Evolutionary conservation across 2,329 filamentous ascomycete genomes (phyloP).

Genomic region (Fusarium verticillioides): DNA sequence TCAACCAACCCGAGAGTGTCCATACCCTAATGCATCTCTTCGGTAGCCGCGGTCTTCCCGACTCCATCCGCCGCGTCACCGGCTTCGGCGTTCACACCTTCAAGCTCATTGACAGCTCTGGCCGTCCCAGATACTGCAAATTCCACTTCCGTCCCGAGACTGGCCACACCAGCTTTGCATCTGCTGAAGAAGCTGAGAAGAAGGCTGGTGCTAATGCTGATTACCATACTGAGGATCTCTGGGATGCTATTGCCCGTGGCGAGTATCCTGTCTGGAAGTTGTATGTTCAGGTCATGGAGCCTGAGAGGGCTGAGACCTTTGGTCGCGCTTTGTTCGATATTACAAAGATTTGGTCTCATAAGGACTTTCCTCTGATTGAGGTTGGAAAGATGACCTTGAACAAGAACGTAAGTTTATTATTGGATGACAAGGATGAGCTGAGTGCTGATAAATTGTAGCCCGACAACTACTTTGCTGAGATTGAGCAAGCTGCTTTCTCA

Average conservation of each 20-base stretch:
- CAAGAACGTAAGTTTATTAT: constrained; percentile 32
- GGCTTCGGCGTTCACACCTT: constrained; percentile 25
- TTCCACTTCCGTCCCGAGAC: constrained; percentile 23
- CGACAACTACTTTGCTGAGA: constrained; percentile 11
- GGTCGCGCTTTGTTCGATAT: constrained; percentile 65
- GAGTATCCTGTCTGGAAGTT: constrained; percentile 63
- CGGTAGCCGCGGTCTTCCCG: constrained; percentile 10
- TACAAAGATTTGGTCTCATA: constrained; percentile 65
- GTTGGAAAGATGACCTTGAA: constrained; percentile 64
- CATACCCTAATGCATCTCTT: constrained; percentile 30
- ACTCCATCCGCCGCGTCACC: constrained; percentile 12
- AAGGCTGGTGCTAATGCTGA: constrained; percentile 20
- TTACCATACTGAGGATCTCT: constrained; percentile 30
- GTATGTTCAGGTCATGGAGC: constrained; percentile 65
- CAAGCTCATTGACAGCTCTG: constrained; percentile 8
- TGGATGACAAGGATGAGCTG: accelerated
- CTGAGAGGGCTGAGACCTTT: constrained; percentile 60
- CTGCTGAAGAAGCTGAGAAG: not conserved
- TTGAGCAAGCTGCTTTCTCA: constrained; percentile 12
- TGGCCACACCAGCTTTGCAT: not conserved
- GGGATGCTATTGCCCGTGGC: constrained; percentile 56
- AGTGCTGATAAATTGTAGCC: not conserved
- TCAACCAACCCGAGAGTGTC: constrained; percentile 26
- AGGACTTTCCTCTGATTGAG: constrained; percentile 58
- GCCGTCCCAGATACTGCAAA: constrained; percentile 17